phyloP scores from a whole-genome alignment of 768 basidiomycete species.

The Calocybe gangraenosa region DNA sequence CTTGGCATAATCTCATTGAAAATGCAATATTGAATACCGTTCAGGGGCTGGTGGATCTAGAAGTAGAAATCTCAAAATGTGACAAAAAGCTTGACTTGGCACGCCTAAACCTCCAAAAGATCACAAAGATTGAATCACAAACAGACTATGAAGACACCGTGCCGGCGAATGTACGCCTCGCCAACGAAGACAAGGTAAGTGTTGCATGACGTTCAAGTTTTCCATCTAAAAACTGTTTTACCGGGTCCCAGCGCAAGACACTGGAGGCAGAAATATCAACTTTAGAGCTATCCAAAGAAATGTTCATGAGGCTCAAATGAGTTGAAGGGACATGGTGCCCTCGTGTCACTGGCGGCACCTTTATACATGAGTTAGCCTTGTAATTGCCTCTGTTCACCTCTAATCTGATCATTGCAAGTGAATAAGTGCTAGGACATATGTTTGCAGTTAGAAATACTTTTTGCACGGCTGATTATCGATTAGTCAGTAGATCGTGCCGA shows the following conservation, averaged over 20 bases:
- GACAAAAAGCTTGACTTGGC: slow-evolving; percentile 85
- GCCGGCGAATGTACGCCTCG: slow-evolving; percentile 67
- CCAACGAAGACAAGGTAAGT: slow-evolving; percentile 81
- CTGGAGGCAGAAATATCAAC: slow-evolving; percentile 78
- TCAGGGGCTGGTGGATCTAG: slow-evolving; percentile 87
- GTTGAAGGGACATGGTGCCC: too few relatives aligned
- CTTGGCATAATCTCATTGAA: background rate
- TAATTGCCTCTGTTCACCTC: too few relatives aligned
- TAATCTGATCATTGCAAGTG: too few relatives aligned
- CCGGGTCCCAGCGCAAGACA: slow-evolving; percentile 54
- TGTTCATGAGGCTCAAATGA: slow-evolving; percentile 65
- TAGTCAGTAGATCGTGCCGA: too few relatives aligned
- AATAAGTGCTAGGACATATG: too few relatives aligned
- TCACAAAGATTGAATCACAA: slow-evolving; percentile 66
- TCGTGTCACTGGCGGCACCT: too few relatives aligned
- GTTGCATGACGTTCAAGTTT: background rate
- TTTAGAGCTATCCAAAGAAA: slow-evolving; percentile 63
- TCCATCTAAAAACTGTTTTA: slow-evolving; percentile 6
- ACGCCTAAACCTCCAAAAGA: slow-evolving; percentile 67
- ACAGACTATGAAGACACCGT: slow-evolving; percentile 78
- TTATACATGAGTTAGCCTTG: too few relatives aligned
- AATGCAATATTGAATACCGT: too few relatives aligned
- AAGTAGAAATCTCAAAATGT: slow-evolving; percentile 83
- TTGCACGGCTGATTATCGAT: too few relatives aligned
- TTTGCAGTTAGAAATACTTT: too few relatives aligned